phyloP scores from a whole-genome alignment of 1,284 basidiomycete genomes.

The Xerocomus amazonicus region DNA sequence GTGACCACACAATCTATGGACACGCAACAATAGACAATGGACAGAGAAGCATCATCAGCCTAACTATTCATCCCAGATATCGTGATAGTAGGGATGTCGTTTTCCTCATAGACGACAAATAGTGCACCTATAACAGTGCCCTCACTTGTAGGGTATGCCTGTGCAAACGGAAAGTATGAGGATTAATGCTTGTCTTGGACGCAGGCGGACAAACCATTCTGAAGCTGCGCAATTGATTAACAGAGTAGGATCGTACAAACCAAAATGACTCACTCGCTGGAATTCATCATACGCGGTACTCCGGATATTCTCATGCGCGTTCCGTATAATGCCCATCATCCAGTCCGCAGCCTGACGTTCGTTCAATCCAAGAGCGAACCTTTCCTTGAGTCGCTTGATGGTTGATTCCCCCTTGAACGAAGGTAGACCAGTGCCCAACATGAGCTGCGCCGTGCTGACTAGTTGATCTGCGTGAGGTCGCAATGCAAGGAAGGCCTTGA shows the following conservation, averaged over 20 bases:
- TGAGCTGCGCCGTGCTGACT: constrained; percentile 83
- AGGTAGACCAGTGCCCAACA: constrained; percentile 93
- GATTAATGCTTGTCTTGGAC: neutral
- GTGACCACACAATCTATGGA: no score
- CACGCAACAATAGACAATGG: no score
- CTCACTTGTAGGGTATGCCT: constrained; percentile 55
- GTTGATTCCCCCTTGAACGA: constrained; percentile 96
- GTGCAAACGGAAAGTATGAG: constrained; percentile 11
- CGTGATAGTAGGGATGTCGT: neutral
- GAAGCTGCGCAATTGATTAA: constrained; percentile 38
- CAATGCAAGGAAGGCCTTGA: constrained; percentile 95
- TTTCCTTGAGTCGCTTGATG: constrained; percentile 81
- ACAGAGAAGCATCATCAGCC: no score
- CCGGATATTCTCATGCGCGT: constrained; percentile 93
- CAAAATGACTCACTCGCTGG: constrained; percentile 58
- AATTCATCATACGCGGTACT: constrained; percentile 94
- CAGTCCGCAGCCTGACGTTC: constrained; percentile 92
- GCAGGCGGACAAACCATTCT: constrained; percentile 43
- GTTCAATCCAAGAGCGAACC: constrained; percentile 80
- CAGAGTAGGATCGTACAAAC: neutral
- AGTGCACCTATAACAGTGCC: neutral
- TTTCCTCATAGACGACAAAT: neutral
- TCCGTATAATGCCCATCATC: constrained; percentile 85
- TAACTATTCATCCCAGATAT: no score
- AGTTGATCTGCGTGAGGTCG: constrained; percentile 90